These are phyloP conservation scores for Hirsutella minnesotensis DNA, from an alignment of 2,329 filamentous ascomycete species.

Conservation along the genomic window DNA sequence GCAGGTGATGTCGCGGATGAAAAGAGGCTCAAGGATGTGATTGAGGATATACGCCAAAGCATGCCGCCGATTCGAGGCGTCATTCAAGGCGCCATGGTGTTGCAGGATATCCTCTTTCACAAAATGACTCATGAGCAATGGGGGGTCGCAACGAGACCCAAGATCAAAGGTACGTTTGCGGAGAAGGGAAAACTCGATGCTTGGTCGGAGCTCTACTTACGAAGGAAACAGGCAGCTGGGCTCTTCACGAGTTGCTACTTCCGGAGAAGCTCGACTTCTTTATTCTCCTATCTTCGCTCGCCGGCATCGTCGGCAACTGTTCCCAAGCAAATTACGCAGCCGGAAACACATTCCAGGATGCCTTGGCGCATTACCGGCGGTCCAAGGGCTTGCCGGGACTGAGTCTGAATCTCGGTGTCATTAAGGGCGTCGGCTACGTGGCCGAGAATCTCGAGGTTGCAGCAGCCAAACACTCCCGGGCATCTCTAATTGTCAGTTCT, in stretches of 20 bases:
- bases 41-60: background rate
- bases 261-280: slow-evolving; percentile 4
- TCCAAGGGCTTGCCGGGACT: background rate
- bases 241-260: slow-evolving; percentile 2
- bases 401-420: slow-evolving; percentile 1
- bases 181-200: no score
- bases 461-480: background rate
- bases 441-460: background rate
- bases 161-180: slow-evolving; percentile 3
- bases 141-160: background rate
- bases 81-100: slow-evolving; percentile 4
- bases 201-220: background rate
- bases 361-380: slow-evolving; percentile 1
- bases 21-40: background rate
- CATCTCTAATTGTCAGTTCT: background rate
- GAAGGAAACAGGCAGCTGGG: background rate
- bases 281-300: slow-evolving; percentile 3
- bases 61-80: slow-evolving; percentile 2
- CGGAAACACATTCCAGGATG: slow-evolving; percentile 4
- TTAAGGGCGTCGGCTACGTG: background rate
- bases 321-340: slow-evolving; percentile 5
- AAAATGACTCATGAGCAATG: slow-evolving; percentile 1
- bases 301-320: slow-evolving; percentile 1
- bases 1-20: slow-evolving; percentile 1
- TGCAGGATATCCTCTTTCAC: slow-evolving; percentile 1